Evolutionary conservation across 208 protist genomes (phyloP).

Genomic region (Acanthamoeba triangularis): DNA sequence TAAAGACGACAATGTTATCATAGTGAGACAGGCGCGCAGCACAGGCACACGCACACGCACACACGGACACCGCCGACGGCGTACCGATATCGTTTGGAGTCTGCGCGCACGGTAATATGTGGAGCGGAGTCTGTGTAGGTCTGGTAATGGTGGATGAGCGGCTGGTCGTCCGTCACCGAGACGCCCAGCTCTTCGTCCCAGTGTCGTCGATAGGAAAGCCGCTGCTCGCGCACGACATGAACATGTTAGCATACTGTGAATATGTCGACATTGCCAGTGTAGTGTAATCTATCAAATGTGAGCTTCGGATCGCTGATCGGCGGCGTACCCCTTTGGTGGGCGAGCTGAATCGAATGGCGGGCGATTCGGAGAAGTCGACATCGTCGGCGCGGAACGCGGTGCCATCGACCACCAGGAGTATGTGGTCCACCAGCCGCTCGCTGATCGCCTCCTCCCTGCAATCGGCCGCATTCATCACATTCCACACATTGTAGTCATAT

Average conservation of each 20-base stretch:
- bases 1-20: no score
- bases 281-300: no score
- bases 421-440: background rate
- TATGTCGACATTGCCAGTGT: no score
- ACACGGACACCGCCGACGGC: background rate
- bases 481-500: background rate
- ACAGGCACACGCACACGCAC: background rate
- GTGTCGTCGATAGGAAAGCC: background rate
- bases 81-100: background rate
- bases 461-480: background rate
- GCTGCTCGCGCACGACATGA: background rate
- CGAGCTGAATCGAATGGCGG: background rate
- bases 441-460: background rate
- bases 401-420: background rate
- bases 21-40: no score
- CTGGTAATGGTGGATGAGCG: background rate
- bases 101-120: background rate
- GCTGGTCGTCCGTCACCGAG: background rate
- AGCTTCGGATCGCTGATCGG: no score
- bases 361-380: background rate
- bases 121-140: background rate
- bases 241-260: no score
- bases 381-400: constrained; percentile 23
- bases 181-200: constrained; percentile 14
- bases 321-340: background rate